Conservation (phyloP, 805 yeast species). For the Yarrowia hollandica region DNA sequence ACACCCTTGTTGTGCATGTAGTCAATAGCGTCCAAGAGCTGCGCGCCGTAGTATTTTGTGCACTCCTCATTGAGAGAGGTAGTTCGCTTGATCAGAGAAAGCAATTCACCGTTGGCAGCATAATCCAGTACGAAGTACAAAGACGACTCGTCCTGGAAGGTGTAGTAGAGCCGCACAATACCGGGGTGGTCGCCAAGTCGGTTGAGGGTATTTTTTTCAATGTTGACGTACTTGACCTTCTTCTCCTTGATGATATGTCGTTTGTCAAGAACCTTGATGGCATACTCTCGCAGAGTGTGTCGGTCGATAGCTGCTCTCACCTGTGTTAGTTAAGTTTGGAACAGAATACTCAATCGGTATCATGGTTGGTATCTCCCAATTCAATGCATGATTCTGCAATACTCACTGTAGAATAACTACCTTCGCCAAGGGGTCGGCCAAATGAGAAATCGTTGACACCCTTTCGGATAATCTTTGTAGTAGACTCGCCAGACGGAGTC, state of each 20-base stretch:
- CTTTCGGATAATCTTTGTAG: slow-evolving; percentile 52
- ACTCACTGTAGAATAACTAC: slow-evolving; percentile 82
- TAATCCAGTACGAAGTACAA: slow-evolving; percentile 90
- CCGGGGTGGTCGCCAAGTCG: slow-evolving; percentile 93
- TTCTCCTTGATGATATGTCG: slow-evolving; percentile 91
- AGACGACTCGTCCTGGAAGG: slow-evolving; percentile 89
- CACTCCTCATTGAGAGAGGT: slow-evolving; percentile 78
- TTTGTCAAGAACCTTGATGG: slow-evolving; percentile 88
- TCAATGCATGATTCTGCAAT: slow-evolving; percentile 1
- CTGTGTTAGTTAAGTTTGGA: slow-evolving; percentile 10
- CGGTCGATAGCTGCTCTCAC: slow-evolving; percentile 78
- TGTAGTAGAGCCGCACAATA: slow-evolving; percentile 83
- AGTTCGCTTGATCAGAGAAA: slow-evolving; percentile 60
- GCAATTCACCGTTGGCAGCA: slow-evolving; percentile 93
- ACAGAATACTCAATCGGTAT: background rate
- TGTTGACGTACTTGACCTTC: slow-evolving; percentile 92
- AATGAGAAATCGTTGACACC: slow-evolving; percentile 83
- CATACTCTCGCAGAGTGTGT: slow-evolving; percentile 73
- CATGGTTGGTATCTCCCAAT: background rate
- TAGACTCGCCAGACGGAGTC: slow-evolving; percentile 50
- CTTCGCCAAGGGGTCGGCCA: slow-evolving; percentile 88
- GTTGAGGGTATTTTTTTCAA: slow-evolving; percentile 87
- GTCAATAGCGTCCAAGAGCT: slow-evolving; percentile 84
- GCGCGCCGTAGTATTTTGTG: slow-evolving; percentile 77
- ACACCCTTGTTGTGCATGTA: slow-evolving; percentile 89